Conservation (phyloP, 768 basidiomycete genomes). For the Mycena indigotica region DNA sequence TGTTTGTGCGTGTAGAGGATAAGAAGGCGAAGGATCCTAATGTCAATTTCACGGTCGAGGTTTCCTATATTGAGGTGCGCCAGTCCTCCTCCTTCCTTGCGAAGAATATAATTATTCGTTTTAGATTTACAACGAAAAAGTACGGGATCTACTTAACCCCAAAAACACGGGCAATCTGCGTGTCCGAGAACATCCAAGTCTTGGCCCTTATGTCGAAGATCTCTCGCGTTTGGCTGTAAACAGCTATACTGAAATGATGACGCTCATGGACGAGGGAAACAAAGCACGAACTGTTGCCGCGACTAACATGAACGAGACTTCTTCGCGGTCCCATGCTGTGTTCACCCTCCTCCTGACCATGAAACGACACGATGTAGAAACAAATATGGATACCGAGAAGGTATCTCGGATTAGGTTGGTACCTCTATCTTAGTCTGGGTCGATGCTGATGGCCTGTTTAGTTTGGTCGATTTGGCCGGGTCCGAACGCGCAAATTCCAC, state of each 20-base stretch:
- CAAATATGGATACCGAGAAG: conserved; percentile 94
- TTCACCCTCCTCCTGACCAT: conserved; percentile 95
- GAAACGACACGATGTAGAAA: conserved; percentile 81
- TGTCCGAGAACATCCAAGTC: conserved; percentile 94
- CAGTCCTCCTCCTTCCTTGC: background rate
- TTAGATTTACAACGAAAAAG: conserved; percentile 97
- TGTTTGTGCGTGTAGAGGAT: conserved; percentile 80
- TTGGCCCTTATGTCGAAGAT: conserved; percentile 99
- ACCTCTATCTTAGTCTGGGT: conserved; percentile 2
- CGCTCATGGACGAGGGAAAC: conserved; percentile 99
- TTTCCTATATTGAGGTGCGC: conserved; percentile 93
- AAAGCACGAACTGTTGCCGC: conserved; percentile 98
- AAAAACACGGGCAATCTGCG: conserved; percentile 95
- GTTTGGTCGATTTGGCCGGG: conserved; percentile 94
- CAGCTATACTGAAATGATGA: conserved; percentile 96
- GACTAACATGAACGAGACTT: conserved; percentile 99
- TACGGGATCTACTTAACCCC: conserved; percentile 94
- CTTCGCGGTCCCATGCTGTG: conserved; percentile 96
- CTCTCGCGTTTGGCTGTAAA: conserved; percentile 90
- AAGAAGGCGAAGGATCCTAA: conserved; percentile 67
- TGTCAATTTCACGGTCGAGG: conserved; percentile 87
- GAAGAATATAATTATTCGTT: background rate
- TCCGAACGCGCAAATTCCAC: conserved; percentile 97
- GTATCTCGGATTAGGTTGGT: conserved; percentile 93
- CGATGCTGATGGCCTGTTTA: conserved; percentile 29